Base-by-base conservation (phyloP, 2,329 filamentous ascomycete species). In the Nemania sp. region DNA sequence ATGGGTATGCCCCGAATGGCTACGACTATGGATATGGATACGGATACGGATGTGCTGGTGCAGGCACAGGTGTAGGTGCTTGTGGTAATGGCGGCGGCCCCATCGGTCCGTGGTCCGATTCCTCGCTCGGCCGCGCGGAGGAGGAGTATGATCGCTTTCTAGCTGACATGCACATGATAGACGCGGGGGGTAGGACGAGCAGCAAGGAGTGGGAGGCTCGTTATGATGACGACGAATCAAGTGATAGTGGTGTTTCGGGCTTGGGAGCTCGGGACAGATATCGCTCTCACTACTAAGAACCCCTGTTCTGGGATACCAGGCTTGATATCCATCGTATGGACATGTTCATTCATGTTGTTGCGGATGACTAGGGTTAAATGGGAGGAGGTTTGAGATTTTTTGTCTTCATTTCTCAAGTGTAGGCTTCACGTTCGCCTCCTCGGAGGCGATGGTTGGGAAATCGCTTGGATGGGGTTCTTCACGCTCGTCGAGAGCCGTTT, bases 21-120 rank as follows among this genome's bases (percentile, higher is more conserved):
- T n/a, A n/a, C n/a, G n/a, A n/a, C n/a, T n/a, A n/a, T n/a, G 27
- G 26, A 6, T 18, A 51, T 49, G 24, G 11, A 20, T 22, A 45
- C 24, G 29, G 43, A 3, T 35, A 11, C 26, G 27, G 13, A 2
- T 26, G 5, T 26, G 52, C 32, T 45, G 55, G 4, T 24, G 27
- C 8, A n/a, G n/a, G n/a, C n/a, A n/a, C n/a, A n/a, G n/a, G n/a
- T 49, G 45, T 4, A 32, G 29, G 20, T 38, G 15, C 18, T 52
- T 2, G 7, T 32, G 55, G n/a, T 32, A 26, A 38, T 47, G 52
- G 35, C 35, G 26, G 22, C 18, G 56, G 20, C 8, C 35, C 26
- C 8, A 2, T 64, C 13, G 64, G 67, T 11, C 64, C 55, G 45
- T 67, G 64, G 67, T 67, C 67, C 24, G 6, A 51, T 41, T 69